These are phyloP conservation scores for Huntiella omanensis DNA, from an alignment of 2,329 filamentous ascomycete species.

Conservation along the genomic window DNA sequence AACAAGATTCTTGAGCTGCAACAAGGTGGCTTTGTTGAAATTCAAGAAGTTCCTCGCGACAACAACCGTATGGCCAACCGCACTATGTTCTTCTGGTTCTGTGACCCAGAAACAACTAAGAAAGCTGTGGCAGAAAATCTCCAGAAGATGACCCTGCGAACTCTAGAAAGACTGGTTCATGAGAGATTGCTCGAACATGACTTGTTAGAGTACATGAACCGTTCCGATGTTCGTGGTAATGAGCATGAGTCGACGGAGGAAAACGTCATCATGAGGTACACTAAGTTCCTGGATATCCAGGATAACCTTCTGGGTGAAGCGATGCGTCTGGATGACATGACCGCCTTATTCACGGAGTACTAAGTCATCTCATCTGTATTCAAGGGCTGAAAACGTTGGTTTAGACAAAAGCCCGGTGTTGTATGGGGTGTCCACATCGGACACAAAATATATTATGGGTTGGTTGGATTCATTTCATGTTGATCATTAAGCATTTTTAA, in stretches of 20 bases:
- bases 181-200: constrained; percentile 54
- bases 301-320: constrained; percentile 64
- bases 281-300: constrained; percentile 41
- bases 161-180: constrained; percentile 59
- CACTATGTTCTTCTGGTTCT: constrained; percentile 84
- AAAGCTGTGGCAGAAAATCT: constrained; percentile 57
- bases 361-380: constrained; percentile 19
- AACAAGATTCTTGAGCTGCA: constrained; percentile 73
- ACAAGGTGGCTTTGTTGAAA: constrained; percentile 67
- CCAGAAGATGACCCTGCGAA: constrained; percentile 79
- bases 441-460: background rate
- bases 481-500: background rate
- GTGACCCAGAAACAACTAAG: constrained; percentile 55
- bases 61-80: constrained; percentile 62
- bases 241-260: constrained; percentile 58
- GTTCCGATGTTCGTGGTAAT: constrained; percentile 68
- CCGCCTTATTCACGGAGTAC: constrained; percentile 67
- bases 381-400: no score
- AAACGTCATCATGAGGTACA: constrained; percentile 46
- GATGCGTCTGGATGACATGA: constrained; percentile 63
- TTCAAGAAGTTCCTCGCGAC: constrained; percentile 88
- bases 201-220: constrained; percentile 63
- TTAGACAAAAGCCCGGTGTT: no score
- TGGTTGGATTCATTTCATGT: background rate
- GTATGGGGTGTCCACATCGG: no score